A percentile compares a stretch with the other conserved stretches of the same genome.
Conservation (phyloP, 192 early-diverging fungal genomes). For the Haplosporangium gracile region DNA sequence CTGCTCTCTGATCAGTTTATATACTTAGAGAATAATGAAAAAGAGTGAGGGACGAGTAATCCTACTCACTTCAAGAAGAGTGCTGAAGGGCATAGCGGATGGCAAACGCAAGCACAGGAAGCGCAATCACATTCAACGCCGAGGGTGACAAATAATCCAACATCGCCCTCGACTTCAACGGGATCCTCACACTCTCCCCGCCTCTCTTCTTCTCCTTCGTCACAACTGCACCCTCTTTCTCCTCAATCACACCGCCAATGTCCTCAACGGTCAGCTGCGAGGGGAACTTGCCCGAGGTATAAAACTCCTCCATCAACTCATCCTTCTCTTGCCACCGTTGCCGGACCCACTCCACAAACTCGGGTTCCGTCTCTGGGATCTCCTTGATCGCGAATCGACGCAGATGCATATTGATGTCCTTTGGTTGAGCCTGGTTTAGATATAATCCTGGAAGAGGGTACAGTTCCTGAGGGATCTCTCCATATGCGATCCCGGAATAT, state of each 20-base stretch:
- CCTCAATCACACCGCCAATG: constrained; percentile 3
- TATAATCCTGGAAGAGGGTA: constrained; percentile 86
- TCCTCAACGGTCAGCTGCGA: constrained; percentile 38
- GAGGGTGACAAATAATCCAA: constrained; percentile 39
- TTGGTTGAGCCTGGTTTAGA: constrained; percentile 77
- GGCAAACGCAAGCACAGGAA: constrained; percentile 36
- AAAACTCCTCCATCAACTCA: constrained; percentile 82
- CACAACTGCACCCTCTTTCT: not conserved
- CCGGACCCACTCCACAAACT: constrained; percentile 83
- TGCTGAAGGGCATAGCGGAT: constrained; percentile 34
- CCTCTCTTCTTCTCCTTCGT: not conserved
- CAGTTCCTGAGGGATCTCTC: constrained; percentile 86
- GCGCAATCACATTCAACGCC: constrained; percentile 28
- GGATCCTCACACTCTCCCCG: constrained; percentile 35
- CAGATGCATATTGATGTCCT: constrained; percentile 86
- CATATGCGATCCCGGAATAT: constrained; percentile 79
- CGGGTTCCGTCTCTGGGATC: constrained; percentile 78
- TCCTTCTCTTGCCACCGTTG: constrained; percentile 89
- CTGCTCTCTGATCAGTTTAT: too few relatives aligned
- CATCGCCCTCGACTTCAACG: constrained; percentile 32
- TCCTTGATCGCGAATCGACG: constrained; percentile 72
- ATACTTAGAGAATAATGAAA: not conserved
- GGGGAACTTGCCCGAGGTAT: constrained; percentile 79
- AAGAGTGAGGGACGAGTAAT: not conserved
- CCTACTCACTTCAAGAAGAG: not conserved